Conservation (phyloP, 2,329 filamentous ascomycete species). For the Cyclaneusma minus region DNA sequence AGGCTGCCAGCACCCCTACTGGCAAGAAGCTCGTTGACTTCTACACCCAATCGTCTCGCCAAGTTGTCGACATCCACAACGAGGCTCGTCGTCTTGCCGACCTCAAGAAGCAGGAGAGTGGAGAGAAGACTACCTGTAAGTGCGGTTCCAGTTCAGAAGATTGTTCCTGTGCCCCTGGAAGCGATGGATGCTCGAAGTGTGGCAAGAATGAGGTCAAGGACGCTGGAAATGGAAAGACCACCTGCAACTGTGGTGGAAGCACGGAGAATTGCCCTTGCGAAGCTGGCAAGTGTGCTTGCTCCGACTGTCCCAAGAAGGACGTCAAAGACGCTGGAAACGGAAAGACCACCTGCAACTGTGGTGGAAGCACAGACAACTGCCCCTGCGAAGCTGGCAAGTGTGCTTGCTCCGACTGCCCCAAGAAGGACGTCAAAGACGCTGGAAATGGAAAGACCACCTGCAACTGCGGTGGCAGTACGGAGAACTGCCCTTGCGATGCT, state of each 20-base stretch:
- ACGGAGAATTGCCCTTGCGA: conserved; percentile 27
- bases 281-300: conserved; percentile 29
- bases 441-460: conserved; percentile 21
- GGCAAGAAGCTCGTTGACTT: conserved; percentile 80
- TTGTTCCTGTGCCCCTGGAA: conserved; percentile 3
- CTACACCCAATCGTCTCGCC: conserved; percentile 71
- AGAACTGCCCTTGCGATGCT: conserved; percentile 21
- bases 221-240: conserved; percentile 25
- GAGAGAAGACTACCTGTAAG: conserved; percentile 18
- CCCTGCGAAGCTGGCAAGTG: conserved; percentile 27
- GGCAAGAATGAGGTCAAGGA: conserved; percentile 24
- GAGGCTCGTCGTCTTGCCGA: conserved; percentile 82
- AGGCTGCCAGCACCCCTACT: conserved; percentile 73
- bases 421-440: conserved; percentile 19
- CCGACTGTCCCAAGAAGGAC: conserved; percentile 29
- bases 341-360: conserved; percentile 25
- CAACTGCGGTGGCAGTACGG: conserved; percentile 18
- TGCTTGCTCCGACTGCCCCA: conserved; percentile 25
- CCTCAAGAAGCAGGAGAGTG: conserved; percentile 57
- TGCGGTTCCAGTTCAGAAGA: too few relatives aligned
- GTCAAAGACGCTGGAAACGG: conserved; percentile 21
- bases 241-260: conserved; percentile 29
- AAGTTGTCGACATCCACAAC: conserved; percentile 84
- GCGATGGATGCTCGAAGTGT: conserved; percentile 7
- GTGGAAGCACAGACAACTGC: conserved; percentile 21